Percentiles rank a stretch among this genome's conserved stretches.
phyloP scores from a whole-genome alignment of 805 yeast genomes.

The Metschnikowia proteae region DNA sequence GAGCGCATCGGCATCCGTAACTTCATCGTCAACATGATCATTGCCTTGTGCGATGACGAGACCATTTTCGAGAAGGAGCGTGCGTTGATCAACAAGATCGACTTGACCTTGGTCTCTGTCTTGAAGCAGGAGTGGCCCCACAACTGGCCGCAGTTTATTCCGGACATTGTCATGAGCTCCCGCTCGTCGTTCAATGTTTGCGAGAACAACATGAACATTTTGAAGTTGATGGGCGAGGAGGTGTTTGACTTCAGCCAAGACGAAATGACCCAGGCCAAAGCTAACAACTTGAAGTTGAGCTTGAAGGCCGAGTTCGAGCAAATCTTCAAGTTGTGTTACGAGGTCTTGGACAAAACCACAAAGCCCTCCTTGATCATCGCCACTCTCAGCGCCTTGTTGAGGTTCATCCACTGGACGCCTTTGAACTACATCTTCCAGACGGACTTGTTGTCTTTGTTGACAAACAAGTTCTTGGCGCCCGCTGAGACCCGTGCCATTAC shows the following conservation, averaged over 20 bases:
- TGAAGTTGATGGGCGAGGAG: slow-evolving; percentile 87
- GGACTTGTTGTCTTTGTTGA: slow-evolving; percentile 64
- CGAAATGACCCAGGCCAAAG: slow-evolving; percentile 95
- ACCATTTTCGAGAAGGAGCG: slow-evolving; percentile 64
- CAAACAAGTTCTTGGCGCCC: slow-evolving; percentile 72
- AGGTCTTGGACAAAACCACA: slow-evolving; percentile 85
- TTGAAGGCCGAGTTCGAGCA: slow-evolving; percentile 90
- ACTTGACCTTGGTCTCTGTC: slow-evolving; percentile 88
- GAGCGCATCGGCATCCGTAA: slow-evolving; percentile 92
- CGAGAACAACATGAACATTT: slow-evolving; percentile 93
- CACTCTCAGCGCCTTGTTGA: slow-evolving; percentile 75
- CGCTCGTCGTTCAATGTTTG: slow-evolving; percentile 88
- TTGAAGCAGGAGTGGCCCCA: slow-evolving; percentile 99
- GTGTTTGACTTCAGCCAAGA: slow-evolving; percentile 94
- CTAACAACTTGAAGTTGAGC: slow-evolving; percentile 72
- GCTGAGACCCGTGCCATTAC: slow-evolving; percentile 79
- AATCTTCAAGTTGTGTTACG: slow-evolving; percentile 88
- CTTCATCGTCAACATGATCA: slow-evolving; percentile 90
- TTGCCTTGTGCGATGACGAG: slow-evolving; percentile 84
- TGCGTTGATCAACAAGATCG: slow-evolving; percentile 87
- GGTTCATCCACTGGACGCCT: slow-evolving; percentile 95
- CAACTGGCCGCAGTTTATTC: slow-evolving; percentile 96
- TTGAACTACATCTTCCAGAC: slow-evolving; percentile 86
- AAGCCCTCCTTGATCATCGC: slow-evolving; percentile 80
- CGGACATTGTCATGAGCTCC: slow-evolving; percentile 84